Evolutionary conservation across 2,329 filamentous ascomycete genomes (phyloP), one percentile per base, ranked within the genome.

Genomic region (Macrophomina pseudophaseolina): DNA sequence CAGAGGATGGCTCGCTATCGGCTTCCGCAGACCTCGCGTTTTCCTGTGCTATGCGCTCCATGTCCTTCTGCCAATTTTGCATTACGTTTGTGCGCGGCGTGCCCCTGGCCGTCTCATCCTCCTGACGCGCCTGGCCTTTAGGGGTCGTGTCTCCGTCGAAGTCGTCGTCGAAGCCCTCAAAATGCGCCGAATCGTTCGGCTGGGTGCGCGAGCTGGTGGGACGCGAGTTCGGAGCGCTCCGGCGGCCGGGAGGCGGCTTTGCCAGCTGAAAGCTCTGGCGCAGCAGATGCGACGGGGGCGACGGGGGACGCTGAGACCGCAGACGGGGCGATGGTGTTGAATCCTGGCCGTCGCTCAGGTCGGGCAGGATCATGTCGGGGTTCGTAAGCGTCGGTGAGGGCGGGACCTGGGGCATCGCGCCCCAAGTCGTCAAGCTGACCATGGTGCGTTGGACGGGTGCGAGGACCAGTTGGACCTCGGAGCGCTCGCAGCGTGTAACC

Each of bases 311-410:
- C 67, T 72, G 72, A 28, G 85, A 82, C 68, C 84, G 83, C 81
- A 75, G 84, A 82, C 74, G 85, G 79, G 76, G 82, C 76, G 77
- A 82, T 70, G 76, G 86, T 75, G 76, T 75, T 71, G 78, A 75
- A 49, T 66, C 65, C 12, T 52, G 65, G 11, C 44, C 49, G 54
- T 66, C 46, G 56, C 56, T 62, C 44, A 66, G 65, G 65, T 91
- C 89, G 68, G 94, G 94, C 63, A 97, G 82, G 73, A 97, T 97
- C 92, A 97, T 94, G 77, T 97, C 94, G 63, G 93, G 93, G 78
- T 97, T 96, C 66, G 93, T 96, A 73, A 97, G 83, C 2, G 94
- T 97, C 54, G 94, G 94, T 68, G 92, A 96, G 12, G 88, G 88
- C 70, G 91, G 65, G 9, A 51, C 30, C 48, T 62, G 54, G 30